Conservation (phyloP, 805 yeast species). For the Kuraishia piskuri region DNA sequence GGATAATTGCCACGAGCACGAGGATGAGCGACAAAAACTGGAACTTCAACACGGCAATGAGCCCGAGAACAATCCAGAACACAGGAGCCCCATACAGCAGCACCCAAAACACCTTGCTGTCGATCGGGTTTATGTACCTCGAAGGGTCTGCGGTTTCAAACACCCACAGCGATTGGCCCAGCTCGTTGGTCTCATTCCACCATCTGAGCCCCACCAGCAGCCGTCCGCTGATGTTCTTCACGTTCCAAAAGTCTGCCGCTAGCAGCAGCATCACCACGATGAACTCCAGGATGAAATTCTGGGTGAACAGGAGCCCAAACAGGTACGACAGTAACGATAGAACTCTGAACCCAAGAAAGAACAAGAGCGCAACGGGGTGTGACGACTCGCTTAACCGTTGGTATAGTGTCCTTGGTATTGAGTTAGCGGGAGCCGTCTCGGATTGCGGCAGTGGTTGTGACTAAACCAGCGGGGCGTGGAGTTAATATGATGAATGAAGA, state of each 20-base stretch:
- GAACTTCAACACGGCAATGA: constrained; percentile 72
- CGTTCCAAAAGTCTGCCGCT: constrained; percentile 90
- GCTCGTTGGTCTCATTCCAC: constrained; percentile 83
- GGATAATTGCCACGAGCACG: constrained; percentile 56
- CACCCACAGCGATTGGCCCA: constrained; percentile 74
- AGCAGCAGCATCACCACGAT: constrained; percentile 66
- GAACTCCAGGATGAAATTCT: constrained; percentile 65
- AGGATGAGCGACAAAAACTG: constrained; percentile 60
- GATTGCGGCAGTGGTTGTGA: constrained; percentile 1
- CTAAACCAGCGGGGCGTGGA: no score
- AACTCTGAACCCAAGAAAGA: constrained; percentile 53
- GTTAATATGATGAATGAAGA: no score
- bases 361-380: constrained; percentile 72
- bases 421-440: not conserved
- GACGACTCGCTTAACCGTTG: constrained; percentile 57
- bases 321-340: constrained; percentile 60
- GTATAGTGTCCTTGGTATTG: constrained; percentile 17
- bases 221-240: constrained; percentile 86
- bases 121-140: constrained; percentile 78
- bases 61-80: constrained; percentile 65
- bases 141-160: constrained; percentile 77
- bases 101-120: constrained; percentile 83
- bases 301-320: constrained; percentile 63
- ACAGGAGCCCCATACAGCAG: constrained; percentile 69
- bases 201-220: constrained; percentile 86